Base-by-base conservation (phyloP, 441 rosid species). In the Kokia cookei region DNA sequence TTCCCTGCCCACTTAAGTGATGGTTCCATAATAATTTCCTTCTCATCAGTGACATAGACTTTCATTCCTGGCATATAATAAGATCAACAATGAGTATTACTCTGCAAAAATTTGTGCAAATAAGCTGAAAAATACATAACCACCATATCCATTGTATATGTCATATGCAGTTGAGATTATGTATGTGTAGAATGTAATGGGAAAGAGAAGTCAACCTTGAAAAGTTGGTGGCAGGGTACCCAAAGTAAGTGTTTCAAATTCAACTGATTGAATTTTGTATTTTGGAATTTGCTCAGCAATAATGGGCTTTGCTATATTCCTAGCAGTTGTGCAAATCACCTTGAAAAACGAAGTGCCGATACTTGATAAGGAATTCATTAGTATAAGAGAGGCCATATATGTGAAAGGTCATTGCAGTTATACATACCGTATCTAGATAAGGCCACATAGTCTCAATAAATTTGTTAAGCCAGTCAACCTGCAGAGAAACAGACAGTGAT, bases 381-480 rank as follows among this genome's bases (percentile, higher is more conserved):
- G 7, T 22, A 6, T 57, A 74, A 29, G 35, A 69, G 64, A 64
- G 73, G 32, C 55, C 42, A 65, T 15, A 50, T 10, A 45, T 24
- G 42, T 19, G 53, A 73, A 79, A 15, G 43, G 64, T 42, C 71
- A 17, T 19, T 72, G 8, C 45, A 13, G 50, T 15, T 64, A 40
- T 32, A 62, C 72, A 50, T 83, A 87, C 94, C 83, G 74, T 87
- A 73, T 90, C 86, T 22, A 90, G 70, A 71, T 84, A 90, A 37
- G 94, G 94, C 94, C 94, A 90, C 92, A 90, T 84, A 69, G 70
- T 50, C 48, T 79, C 86, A 27, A 90, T 42, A 76, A 90, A 82
- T 78, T 85, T 83, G 84, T 90, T 90, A 73, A 90, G 88, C 94
- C 94, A 87, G 66, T 90, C 92, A 85, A 88, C 80, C 94, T 90